These are phyloP conservation scores for Leptomonas pyrrhocoris DNA, from an alignment of 208 protist genomes.

Conservation along the genomic window DNA sequence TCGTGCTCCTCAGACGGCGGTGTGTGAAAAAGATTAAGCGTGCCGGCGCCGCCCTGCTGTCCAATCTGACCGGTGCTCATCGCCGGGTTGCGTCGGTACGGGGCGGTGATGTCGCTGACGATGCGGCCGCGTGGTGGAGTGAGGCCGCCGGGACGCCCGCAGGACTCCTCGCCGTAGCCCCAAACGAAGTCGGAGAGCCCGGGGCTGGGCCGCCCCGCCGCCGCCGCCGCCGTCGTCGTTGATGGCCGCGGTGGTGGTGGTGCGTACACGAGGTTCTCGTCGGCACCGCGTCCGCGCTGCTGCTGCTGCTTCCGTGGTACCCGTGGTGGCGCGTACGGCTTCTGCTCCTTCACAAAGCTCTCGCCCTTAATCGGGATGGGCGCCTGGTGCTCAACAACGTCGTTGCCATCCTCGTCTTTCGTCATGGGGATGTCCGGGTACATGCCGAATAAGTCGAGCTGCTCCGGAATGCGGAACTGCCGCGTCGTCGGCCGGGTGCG, in stretches of 20 bases:
- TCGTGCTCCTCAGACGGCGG: not conserved
- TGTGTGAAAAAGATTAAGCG: slow-evolving; percentile 17
- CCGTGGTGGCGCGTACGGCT: slow-evolving; percentile 6
- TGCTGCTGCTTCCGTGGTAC: not conserved
- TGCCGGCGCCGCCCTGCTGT: slow-evolving; percentile 17
- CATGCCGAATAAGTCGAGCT: slow-evolving; percentile 57
- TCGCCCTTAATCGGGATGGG: slow-evolving; percentile 17
- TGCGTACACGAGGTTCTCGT: not conserved
- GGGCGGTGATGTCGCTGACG: slow-evolving; percentile 33
- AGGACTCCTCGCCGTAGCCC: slow-evolving; percentile 33
- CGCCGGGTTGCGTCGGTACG: slow-evolving; percentile 31
- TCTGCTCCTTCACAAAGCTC: slow-evolving; percentile 20
- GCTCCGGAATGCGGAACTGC: slow-evolving; percentile 46
- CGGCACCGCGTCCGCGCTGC: no score
- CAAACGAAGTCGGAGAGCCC: slow-evolving; percentile 22
- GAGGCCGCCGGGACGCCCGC: slow-evolving; percentile 9
- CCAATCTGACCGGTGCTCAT: slow-evolving; percentile 20
- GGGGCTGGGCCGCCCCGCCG: slow-evolving; percentile 4
- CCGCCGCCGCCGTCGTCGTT: not conserved
- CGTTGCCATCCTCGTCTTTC: slow-evolving; percentile 28
- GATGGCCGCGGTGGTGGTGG: not conserved
- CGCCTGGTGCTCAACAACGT: slow-evolving; percentile 17
- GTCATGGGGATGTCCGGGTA: slow-evolving; percentile 39
- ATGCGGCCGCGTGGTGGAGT: slow-evolving; percentile 27
- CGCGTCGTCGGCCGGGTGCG: slow-evolving; percentile 37